A percentile compares a stretch with the other conserved stretches of the same genome.
Evolutionary conservation across 177 flowering plant genomes (phyloP).

Genomic region (Vitis hybrid): DNA sequence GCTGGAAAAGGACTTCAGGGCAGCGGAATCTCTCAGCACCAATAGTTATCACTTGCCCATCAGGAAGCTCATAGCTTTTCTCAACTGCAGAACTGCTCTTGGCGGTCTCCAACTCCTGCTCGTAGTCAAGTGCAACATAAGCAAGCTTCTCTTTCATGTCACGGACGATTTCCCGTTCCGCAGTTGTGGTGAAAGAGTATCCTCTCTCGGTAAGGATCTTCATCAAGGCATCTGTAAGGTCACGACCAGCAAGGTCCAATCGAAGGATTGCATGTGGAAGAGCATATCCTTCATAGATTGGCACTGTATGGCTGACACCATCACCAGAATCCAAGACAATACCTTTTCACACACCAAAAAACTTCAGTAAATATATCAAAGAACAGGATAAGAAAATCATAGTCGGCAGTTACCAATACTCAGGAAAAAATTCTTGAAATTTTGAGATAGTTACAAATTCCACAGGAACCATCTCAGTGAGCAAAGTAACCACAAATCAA

Average conservation of each 20-base stretch:
- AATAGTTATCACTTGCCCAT: constrained; percentile 34
- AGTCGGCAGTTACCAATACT: neutral
- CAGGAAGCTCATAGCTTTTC: constrained; percentile 35
- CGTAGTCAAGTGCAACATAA: constrained; percentile 31
- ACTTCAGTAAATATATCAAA: neutral
- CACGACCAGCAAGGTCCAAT: constrained; percentile 33
- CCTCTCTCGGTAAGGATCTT: constrained; percentile 38
- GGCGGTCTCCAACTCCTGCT: constrained; percentile 33
- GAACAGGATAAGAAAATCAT: neutral
- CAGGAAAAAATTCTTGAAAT: neutral
- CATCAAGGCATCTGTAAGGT: constrained; percentile 29
- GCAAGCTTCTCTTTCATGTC: constrained; percentile 36
- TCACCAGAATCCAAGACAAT: constrained; percentile 34
- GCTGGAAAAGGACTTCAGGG: constrained; percentile 30
- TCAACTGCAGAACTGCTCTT: constrained; percentile 33
- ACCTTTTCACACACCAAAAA: constrained; percentile 9
- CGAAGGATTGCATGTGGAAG: constrained; percentile 34
- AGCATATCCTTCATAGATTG: constrained; percentile 32
- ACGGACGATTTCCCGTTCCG: constrained; percentile 38
- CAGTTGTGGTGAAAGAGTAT: constrained; percentile 31
- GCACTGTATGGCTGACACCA: constrained; percentile 33
- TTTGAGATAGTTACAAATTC: too few species aligned
- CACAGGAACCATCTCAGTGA: too few species aligned
- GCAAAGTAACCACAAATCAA: too few species aligned
- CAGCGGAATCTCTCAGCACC: constrained; percentile 31